Conservation (phyloP, 2,329 filamentous ascomycete genomes). For the Botrytis squamosa region DNA sequence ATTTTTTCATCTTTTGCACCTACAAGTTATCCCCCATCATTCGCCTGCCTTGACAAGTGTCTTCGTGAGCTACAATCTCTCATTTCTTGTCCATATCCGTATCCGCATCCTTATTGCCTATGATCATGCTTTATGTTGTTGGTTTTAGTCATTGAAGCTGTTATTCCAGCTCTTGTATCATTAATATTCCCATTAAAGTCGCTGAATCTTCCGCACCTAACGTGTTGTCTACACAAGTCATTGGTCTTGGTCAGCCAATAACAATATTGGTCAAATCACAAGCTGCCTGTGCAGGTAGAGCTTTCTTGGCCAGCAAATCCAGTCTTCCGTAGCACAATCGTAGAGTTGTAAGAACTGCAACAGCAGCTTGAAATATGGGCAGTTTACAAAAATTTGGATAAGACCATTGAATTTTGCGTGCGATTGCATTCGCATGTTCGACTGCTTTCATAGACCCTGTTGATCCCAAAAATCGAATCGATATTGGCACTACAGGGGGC, state of each 20-base stretch:
- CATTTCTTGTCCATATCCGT: neutral
- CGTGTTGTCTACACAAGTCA: no score
- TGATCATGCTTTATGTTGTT: neutral
- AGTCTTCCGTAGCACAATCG: neutral
- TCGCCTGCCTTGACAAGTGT: neutral
- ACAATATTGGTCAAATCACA: conserved; percentile 65
- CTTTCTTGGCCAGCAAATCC: conserved; percentile 44
- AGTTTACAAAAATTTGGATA: neutral
- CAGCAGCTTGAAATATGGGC: neutral
- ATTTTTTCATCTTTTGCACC: neutral
- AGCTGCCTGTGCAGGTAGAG: conserved; percentile 68
- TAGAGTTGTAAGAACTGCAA: neutral
- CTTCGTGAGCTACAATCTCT: neutral
- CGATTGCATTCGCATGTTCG: conserved; percentile 32
- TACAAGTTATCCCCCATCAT: no score
- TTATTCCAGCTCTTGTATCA: neutral
- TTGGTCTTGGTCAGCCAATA: conserved; percentile 47
- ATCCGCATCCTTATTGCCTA: neutral
- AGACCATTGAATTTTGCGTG: conserved; percentile 30
- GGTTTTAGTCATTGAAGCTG: neutral
- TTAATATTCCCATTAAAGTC: neutral
- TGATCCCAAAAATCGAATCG: conserved; percentile 30
- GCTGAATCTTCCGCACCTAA: neutral
- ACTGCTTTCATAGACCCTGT: conserved; percentile 33
- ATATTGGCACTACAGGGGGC: conserved; percentile 16